A percentile compares a stretch with the other conserved stretches of the same genome.
Evolutionary conservation across 1,284 basidiomycete genomes (phyloP).

Genomic region (Fomes fomentarius): DNA sequence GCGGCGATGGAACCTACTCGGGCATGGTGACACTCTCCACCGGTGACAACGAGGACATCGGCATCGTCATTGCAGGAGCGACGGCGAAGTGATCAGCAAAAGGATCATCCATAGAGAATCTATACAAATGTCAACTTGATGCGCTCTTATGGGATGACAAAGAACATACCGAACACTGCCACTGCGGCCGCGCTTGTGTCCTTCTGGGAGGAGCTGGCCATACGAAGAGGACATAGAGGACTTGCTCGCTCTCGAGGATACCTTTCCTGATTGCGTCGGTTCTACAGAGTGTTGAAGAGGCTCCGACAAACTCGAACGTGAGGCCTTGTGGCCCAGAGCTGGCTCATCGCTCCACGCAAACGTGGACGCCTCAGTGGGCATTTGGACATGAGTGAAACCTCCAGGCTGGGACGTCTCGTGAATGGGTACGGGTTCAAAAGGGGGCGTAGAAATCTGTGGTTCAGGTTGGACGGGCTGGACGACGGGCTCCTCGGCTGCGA

Average conservation of each 20-base stretch:
- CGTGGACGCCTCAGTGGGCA: slow-evolving; percentile 19
- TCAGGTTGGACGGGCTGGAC: slow-evolving; percentile 1
- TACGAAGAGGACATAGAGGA: slow-evolving; percentile 35
- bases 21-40: slow-evolving; percentile 30
- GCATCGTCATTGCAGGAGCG: slow-evolving; percentile 11
- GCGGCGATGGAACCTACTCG: slow-evolving; percentile 17
- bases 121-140: slow-evolving; percentile 21
- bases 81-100: slow-evolving; percentile 29
- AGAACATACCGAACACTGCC: slow-evolving; percentile 37
- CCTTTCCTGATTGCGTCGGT: slow-evolving; percentile 13
- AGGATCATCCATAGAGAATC: slow-evolving; percentile 44
- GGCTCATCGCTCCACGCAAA: slow-evolving; percentile 27
- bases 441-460: slow-evolving; percentile 2
- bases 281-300: slow-evolving; percentile 6
- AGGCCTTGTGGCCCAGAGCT: slow-evolving; percentile 17
- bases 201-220: slow-evolving; percentile 32
- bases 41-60: slow-evolving; percentile 24
- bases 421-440: slow-evolving; percentile 2
- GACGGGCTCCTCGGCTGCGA: background rate
- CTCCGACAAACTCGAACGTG: slow-evolving; percentile 7
- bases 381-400: slow-evolving; percentile 12
- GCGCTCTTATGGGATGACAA: too few relatives aligned
- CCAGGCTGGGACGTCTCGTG: slow-evolving; percentile 3
- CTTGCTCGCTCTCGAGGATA: slow-evolving; percentile 32
- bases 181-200: slow-evolving; percentile 30